Conservation (phyloP, 192 early-diverging fungal species). For the Chytriomyces sp. region DNA sequence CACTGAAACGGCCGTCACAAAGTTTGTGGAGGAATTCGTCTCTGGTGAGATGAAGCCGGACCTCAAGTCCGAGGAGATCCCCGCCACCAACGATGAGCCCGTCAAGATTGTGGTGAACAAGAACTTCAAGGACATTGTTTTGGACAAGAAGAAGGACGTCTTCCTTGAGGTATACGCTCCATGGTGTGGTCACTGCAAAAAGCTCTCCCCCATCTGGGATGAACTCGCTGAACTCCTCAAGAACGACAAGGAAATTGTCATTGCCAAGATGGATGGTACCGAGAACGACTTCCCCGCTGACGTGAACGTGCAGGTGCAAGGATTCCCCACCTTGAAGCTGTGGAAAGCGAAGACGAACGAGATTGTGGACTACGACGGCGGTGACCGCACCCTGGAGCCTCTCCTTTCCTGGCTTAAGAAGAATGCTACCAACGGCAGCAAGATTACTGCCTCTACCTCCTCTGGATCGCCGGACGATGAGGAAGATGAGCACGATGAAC, state of each 20-base stretch:
- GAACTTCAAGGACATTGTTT: conserved; percentile 80
- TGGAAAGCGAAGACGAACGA: conserved; percentile 83
- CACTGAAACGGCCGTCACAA: conserved; percentile 56
- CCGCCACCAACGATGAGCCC: conserved; percentile 81
- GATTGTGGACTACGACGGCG: conserved; percentile 75
- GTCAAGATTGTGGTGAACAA: conserved; percentile 90
- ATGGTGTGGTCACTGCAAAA: conserved; percentile 66
- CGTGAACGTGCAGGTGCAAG: conserved; percentile 73
- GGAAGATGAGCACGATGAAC: conserved; percentile 18
- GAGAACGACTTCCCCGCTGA: conserved; percentile 86
- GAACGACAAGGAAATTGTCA: conserved; percentile 56
- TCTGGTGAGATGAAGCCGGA: conserved; percentile 71
- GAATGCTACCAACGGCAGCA: conserved; percentile 53
- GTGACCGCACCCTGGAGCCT: conserved; percentile 78
- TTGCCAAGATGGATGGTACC: conserved; percentile 96
- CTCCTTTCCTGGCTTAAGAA: conserved; percentile 78
- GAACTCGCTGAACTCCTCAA: conserved; percentile 66
- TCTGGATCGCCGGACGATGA: neutral
- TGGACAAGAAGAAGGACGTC: conserved; percentile 85
- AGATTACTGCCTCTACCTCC: conserved; percentile 12
- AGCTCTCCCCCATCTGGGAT: conserved; percentile 78
- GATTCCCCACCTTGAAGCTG: conserved; percentile 95
- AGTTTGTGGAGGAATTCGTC: conserved; percentile 68
- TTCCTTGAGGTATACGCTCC: conserved; percentile 89
- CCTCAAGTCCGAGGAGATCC: conserved; percentile 81